Conservation (phyloP, 441 rosid genomes). For the Breynia disticha region DNA sequence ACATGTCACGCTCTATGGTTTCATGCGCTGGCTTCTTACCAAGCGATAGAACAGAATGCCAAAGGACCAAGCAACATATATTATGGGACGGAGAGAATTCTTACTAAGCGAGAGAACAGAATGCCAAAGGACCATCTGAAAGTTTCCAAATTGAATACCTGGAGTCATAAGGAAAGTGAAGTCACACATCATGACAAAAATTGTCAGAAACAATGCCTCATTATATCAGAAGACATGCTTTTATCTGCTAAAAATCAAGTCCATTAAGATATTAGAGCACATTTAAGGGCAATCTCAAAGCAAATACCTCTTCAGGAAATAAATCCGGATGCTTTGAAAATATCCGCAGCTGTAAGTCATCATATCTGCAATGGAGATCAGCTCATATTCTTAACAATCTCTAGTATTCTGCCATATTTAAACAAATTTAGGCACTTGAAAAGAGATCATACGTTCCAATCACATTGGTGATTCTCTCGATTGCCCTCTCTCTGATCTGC, state of each 20-base stretch:
- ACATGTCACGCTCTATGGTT: neutral
- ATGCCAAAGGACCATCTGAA: slow-evolving; percentile 98
- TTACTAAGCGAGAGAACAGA: slow-evolving; percentile 93
- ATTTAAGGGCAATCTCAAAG: neutral
- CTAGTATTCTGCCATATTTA: too few relatives aligned
- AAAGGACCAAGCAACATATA: too few relatives aligned
- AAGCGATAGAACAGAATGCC: slow-evolving; percentile 87
- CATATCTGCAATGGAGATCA: slow-evolving; percentile 38
- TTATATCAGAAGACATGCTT: too few relatives aligned
- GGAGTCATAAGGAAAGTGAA: neutral
- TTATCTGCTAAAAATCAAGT: too few relatives aligned
- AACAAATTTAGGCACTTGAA: neutral
- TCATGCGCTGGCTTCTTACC: neutral
- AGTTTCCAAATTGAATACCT: slow-evolving; percentile 84
- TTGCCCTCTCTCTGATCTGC: slow-evolving; percentile 80
- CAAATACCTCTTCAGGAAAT: slow-evolving; percentile 83
- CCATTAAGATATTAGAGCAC: neutral
- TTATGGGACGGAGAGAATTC: too few relatives aligned
- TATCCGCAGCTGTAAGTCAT: slow-evolving; percentile 69
- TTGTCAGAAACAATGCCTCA: too few relatives aligned
- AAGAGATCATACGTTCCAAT: slow-evolving; percentile 63
- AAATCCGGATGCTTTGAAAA: slow-evolving; percentile 78
- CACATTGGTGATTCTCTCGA: slow-evolving; percentile 83
- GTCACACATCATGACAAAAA: slow-evolving; percentile 10
- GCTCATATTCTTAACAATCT: too few relatives aligned